phyloP scores from a whole-genome alignment of 805 yeast species.

The Schizosaccharomyces osmophilus region DNA sequence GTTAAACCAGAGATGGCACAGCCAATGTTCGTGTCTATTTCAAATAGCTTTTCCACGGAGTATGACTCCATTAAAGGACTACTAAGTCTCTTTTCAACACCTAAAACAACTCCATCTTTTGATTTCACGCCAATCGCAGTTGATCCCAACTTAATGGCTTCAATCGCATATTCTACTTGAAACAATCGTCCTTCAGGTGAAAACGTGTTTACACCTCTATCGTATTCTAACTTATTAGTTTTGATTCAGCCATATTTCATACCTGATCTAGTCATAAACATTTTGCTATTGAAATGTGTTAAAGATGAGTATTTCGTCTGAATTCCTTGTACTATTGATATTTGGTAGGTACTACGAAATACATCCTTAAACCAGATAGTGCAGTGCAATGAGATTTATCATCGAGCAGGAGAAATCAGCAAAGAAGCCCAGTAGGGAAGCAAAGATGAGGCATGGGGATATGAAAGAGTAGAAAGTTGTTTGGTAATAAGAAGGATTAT shows the following conservation, averaged over 20 bases:
- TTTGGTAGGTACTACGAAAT: too few relatives aligned
- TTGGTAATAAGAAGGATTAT: too few relatives aligned
- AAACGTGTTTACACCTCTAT: conserved; percentile 94
- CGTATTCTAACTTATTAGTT: conserved; percentile 39
- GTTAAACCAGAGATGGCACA: conserved; percentile 98
- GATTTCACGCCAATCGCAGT: conserved; percentile 95
- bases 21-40: conserved; percentile 80
- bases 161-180: conserved; percentile 92
- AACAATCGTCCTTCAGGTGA: conserved; percentile 96
- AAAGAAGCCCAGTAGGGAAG: too few relatives aligned
- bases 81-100: conserved; percentile 92
- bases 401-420: too few relatives aligned
- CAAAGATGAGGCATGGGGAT: too few relatives aligned
- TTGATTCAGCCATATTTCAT: background rate
- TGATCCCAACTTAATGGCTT: conserved; percentile 86
- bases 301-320: background rate
- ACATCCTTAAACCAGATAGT: too few relatives aligned
- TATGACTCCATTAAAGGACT: conserved; percentile 75
- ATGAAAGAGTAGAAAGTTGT: too few relatives aligned
- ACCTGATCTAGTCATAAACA: conserved; percentile 69
- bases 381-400: too few relatives aligned
- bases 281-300: conserved; percentile 11
- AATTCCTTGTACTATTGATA: background rate
- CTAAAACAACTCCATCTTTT: conserved; percentile 81
- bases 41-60: conserved; percentile 87